A percentile compares a stretch with the other conserved stretches of the same genome.
These are phyloP conservation scores for Thalassiosira gravida DNA, from an alignment of 352 stramenopile genomes.

Conservation along the genomic window DNA sequence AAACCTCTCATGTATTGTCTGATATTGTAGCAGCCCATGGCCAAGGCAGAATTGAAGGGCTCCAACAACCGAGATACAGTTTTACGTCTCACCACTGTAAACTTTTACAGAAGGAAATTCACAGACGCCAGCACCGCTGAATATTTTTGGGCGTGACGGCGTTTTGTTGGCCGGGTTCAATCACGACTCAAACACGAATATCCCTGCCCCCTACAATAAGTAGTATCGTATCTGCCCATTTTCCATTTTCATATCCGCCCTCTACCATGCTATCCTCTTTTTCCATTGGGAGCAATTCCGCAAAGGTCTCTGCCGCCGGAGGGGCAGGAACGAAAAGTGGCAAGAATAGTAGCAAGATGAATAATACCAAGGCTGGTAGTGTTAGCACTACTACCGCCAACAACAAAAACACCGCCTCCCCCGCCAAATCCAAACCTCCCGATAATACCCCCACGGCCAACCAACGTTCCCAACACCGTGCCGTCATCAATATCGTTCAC, in stretches of 20 bases:
- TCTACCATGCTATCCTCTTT: not conserved
- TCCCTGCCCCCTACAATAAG: not conserved
- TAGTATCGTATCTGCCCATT: not conserved
- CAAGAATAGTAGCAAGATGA: not conserved
- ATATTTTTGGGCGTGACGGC: not conserved
- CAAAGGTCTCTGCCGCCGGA: not conserved
- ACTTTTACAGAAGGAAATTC: not conserved
- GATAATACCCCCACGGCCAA: slow-evolving; percentile 2
- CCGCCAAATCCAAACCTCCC: not conserved
- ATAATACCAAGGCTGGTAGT: not conserved
- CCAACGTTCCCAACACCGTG: slow-evolving; percentile 44
- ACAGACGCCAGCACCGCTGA: not conserved
- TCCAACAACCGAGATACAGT: not conserved
- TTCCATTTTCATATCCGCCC: not conserved
- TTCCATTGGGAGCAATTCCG: not conserved
- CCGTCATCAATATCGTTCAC: slow-evolving; percentile 49
- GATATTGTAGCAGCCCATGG: not conserved
- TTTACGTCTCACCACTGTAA: not conserved
- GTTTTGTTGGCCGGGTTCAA: not conserved
- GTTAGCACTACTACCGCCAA: not conserved
- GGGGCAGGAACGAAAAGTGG: not conserved
- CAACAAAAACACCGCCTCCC: not conserved
- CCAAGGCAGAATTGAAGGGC: not conserved
- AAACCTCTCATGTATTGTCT: too few relatives aligned
- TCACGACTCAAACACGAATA: not conserved